Evolutionary conservation across 2,329 filamentous ascomycete species (phyloP).

Genomic region (Apiospora aurea): DNA sequence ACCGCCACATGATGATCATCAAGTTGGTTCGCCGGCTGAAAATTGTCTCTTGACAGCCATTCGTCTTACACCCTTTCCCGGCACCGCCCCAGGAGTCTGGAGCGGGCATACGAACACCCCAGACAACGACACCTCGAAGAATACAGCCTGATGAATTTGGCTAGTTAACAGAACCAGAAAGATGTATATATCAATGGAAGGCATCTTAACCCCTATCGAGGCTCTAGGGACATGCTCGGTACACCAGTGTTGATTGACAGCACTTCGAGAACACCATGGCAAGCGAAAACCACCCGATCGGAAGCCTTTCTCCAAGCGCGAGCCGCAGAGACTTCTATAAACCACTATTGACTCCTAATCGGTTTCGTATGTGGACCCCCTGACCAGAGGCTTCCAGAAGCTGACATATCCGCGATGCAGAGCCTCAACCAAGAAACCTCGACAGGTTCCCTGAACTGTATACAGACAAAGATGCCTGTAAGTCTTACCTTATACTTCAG

Average conservation of each 20-base stretch:
- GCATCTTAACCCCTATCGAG: neutral
- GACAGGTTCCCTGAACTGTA: neutral
- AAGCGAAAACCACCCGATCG: neutral
- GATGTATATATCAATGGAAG: neutral
- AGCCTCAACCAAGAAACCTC: neutral
- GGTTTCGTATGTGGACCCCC: neutral
- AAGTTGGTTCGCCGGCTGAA: neutral
- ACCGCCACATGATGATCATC: neutral
- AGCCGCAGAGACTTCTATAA: neutral
- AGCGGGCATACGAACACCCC: neutral
- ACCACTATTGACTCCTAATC: neutral
- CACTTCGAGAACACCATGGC: neutral
- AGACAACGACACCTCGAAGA: neutral
- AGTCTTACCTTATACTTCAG: neutral
- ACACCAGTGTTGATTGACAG: neutral
- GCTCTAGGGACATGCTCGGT: neutral
- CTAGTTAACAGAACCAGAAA: neutral
- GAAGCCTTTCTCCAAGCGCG: neutral
- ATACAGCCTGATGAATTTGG: neutral
- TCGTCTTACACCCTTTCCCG: neutral
- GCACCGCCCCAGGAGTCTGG: neutral
- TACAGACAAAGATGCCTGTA: neutral
- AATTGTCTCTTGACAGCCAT: neutral
- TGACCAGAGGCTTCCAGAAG: no score
- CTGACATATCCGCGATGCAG: neutral